A percentile compares a stretch with the other conserved stretches of the same genome.
phyloP scores from a whole-genome alignment of 805 yeast genomes.

The Starmerella apicola region DNA sequence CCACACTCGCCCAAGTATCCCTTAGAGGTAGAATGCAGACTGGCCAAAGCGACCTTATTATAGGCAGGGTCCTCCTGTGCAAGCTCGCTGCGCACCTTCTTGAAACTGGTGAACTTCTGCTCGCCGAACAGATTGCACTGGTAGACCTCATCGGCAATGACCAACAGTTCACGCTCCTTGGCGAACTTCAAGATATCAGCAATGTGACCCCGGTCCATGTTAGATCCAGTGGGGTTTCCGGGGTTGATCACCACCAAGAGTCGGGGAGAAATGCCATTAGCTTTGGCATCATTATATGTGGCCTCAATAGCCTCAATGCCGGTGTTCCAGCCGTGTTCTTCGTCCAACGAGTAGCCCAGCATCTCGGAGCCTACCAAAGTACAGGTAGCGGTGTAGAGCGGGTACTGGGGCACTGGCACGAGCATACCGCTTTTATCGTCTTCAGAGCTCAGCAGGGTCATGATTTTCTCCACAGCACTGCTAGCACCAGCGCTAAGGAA shows the following conservation, averaged over 20 bases:
- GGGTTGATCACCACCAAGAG: slow-evolving; percentile 91
- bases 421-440: slow-evolving; percentile 57
- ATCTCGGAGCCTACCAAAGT: slow-evolving; percentile 73
- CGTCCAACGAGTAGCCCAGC: slow-evolving; percentile 77
- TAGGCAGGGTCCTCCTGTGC: slow-evolving; percentile 41
- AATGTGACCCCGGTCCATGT: slow-evolving; percentile 53
- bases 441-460: slow-evolving; percentile 49
- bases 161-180: slow-evolving; percentile 69
- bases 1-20: slow-evolving; percentile 99
- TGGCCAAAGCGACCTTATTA: slow-evolving; percentile 72
- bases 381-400: slow-evolving; percentile 89
- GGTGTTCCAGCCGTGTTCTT: slow-evolving; percentile 72
- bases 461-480: slow-evolving; percentile 70
- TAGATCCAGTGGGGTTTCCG: slow-evolving; percentile 95
- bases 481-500: slow-evolving; percentile 92
- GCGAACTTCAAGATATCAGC: slow-evolving; percentile 64
- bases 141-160: slow-evolving; percentile 96
- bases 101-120: slow-evolving; percentile 56
- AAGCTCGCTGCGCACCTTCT: slow-evolving; percentile 59
- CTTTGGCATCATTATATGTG: slow-evolving; percentile 38
- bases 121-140: slow-evolving; percentile 72
- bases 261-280: slow-evolving; percentile 50
- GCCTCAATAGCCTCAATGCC: slow-evolving; percentile 51
- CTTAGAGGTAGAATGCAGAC: slow-evolving; percentile 93
- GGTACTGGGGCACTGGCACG: slow-evolving; percentile 97